A percentile compares a stretch with the other conserved stretches of the same genome.
These are phyloP conservation scores for Fusarium mexicanum DNA, from an alignment of 2,329 filamentous ascomycete species.

Conservation along the genomic window DNA sequence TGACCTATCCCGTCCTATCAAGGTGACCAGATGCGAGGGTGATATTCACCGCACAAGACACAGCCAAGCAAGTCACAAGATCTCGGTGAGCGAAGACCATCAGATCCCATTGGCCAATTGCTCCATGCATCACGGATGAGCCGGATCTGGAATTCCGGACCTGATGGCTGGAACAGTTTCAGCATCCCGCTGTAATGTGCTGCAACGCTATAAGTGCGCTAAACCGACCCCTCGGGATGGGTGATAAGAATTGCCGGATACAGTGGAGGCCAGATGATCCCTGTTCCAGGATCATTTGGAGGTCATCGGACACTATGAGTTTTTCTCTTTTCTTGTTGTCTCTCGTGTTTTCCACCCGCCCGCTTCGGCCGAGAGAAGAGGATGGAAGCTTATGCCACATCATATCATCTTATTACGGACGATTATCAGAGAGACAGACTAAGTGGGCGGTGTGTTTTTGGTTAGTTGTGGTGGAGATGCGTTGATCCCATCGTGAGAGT, in stretches of 20 bases:
- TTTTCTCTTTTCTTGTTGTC: neutral
- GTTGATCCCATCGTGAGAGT: constrained; percentile 22
- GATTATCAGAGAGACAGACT: neutral
- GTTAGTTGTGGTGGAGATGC: neutral
- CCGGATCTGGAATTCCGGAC: constrained; percentile 44
- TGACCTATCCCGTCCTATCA: neutral
- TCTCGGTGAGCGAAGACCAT: constrained; percentile 31
- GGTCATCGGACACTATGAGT: constrained; percentile 40
- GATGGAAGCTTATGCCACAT: constrained; percentile 34
- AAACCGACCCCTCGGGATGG: constrained; percentile 33
- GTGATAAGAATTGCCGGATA: constrained; percentile 9
- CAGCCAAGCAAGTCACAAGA: constrained; percentile 13
- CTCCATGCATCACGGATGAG: constrained; percentile 27
- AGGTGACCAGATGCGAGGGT: neutral
- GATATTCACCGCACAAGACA: constrained; percentile 25
- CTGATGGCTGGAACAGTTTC: constrained; percentile 39
- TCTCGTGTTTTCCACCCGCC: constrained; percentile 30
- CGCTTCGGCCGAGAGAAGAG: constrained; percentile 23
- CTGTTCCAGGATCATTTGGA: constrained; percentile 22
- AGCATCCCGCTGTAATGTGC: constrained; percentile 18
- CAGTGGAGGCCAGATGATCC: constrained; percentile 10
- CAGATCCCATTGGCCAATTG: constrained; percentile 38
- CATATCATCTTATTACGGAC: constrained; percentile 28
- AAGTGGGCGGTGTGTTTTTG: constrained; percentile 25
- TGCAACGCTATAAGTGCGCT: constrained; percentile 19